Base-by-base conservation (phyloP, 306 rosid genomes). In the Vicia villosa region DNA sequence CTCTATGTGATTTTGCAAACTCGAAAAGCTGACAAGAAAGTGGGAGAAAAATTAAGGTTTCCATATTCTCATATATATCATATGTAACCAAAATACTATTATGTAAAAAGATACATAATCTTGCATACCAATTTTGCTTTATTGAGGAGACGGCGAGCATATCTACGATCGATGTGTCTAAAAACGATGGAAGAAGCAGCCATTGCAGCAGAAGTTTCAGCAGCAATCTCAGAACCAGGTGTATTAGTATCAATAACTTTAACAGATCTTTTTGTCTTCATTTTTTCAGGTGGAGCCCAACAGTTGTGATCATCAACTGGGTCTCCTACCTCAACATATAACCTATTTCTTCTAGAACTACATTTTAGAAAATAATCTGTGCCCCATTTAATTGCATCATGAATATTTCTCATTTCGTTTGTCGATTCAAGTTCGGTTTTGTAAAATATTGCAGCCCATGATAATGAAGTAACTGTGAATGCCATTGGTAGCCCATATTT, bases 401-500 rank as follows among this genome's bases (percentile, higher is more conserved):
- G 80, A 56, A 71, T 69, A 46, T 86, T 79, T 11, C 56, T 74
- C 82, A 85, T 13, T 79, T 94, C 98, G 0, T 86, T 79, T 0
- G 92, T 70, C 4, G 84, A 83, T 76, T 70, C 6, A 2, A 90
- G 75, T 69, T 94, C 91, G 5, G 63, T 3, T 11, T 64, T 58
- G 86, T 85, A 90, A 45, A 52, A 60, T 3, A 88, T 3, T 6
- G 95, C 96, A 12, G 83, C 84, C 98, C 98, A 94, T 60, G 98
- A 60, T 1, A 90, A 83, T 20, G 96, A 88, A 3, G 98, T 90
- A 1, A 94, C 76, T 0, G 98, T 94, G 80, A 94, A 94, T 21
- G 98, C 98, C 98, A 94, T 87, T 0, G 98, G 98, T 2, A 94
- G 83, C 8, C 97, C 98, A 57, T 87, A 90, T 50, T 94, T 94